phyloP scores from a whole-genome alignment of 495 filamentous ascomycete genomes.

The Penicillium ochrochloron region DNA sequence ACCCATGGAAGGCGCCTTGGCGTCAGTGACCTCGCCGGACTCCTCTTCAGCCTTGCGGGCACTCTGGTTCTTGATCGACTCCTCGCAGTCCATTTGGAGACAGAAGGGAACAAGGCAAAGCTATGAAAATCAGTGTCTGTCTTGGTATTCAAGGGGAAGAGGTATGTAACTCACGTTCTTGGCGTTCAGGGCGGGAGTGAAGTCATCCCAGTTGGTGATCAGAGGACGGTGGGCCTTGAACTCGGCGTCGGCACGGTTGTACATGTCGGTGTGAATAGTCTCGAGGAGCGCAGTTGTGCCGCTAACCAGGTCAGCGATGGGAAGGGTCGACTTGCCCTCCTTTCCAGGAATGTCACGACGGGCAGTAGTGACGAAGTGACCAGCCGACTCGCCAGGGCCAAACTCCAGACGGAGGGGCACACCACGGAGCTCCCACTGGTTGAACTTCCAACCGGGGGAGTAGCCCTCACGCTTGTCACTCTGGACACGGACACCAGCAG shows the following conservation, averaged over 20 bases:
- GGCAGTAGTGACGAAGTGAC: conserved; percentile 79
- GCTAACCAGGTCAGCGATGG: conserved; percentile 69
- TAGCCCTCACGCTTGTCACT: conserved; percentile 83
- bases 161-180: conserved; percentile 70
- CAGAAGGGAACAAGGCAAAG: conserved; percentile 77
- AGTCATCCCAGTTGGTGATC: conserved; percentile 86
- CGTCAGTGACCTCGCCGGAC: conserved; percentile 70
- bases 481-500: conserved; percentile 68
- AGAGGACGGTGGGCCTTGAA: conserved; percentile 79
- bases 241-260: conserved; percentile 74
- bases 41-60: conserved; percentile 70
- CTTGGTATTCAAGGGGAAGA: not conserved
- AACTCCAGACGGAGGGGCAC: conserved; percentile 93
- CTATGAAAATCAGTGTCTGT: conserved; percentile 1
- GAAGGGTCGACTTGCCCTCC: conserved; percentile 73
- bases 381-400: conserved; percentile 88
- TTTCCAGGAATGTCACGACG: conserved; percentile 77
- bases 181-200: conserved; percentile 80
- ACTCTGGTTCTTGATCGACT: conserved; percentile 88
- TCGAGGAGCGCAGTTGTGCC: conserved; percentile 80
- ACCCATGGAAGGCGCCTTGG: conserved; percentile 89
- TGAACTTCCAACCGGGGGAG: conserved; percentile 96
- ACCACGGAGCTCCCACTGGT: conserved; percentile 95
- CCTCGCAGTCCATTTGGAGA: conserved; percentile 79
- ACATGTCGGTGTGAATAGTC: conserved; percentile 86